phyloP scores from a whole-genome alignment of 2,329 filamentous ascomycete species.

The Pseudogymnoascus sp. region DNA sequence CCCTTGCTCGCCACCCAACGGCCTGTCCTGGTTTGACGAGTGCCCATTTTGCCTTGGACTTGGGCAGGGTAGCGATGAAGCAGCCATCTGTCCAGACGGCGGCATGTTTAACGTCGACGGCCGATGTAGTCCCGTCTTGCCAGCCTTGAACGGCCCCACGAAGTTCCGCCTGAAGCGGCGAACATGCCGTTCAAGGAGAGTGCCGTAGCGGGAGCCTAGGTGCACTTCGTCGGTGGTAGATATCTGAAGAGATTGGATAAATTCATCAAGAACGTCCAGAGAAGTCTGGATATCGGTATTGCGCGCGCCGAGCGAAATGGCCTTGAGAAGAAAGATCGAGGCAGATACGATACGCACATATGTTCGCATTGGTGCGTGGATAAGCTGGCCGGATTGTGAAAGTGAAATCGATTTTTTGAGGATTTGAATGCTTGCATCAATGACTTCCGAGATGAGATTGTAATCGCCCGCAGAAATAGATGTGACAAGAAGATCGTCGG shows the following conservation, averaged over 20 bases:
- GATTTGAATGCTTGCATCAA: constrained; percentile 46
- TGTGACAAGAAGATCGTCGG: constrained; percentile 27
- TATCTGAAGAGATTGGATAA: constrained; percentile 10
- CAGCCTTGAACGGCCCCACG: neutral
- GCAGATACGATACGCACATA: constrained; percentile 47
- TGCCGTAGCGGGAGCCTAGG: constrained; percentile 12
- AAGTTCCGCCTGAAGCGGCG: constrained; percentile 6
- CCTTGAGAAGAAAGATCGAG: constrained; percentile 40
- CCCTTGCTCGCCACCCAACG: neutral
- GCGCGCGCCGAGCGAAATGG: constrained; percentile 12
- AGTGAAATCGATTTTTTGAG: constrained; percentile 43
- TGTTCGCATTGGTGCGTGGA: constrained; percentile 46
- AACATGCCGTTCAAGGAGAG: constrained; percentile 14
- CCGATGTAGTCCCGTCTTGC: neutral
- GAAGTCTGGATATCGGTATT: constrained; percentile 11
- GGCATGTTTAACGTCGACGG: neutral
- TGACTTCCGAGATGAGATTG: constrained; percentile 48
- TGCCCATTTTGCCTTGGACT: neutral
- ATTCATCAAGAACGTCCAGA: constrained; percentile 10
- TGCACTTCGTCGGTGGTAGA: constrained; percentile 15
- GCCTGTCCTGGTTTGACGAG: neutral
- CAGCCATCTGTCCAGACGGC: neutral
- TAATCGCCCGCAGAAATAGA: constrained; percentile 44
- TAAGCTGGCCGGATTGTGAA: constrained; percentile 38
- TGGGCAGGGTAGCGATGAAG: neutral